Percentiles rank a stretch among this genome's conserved stretches.
These are phyloP conservation scores for Medicago ruthenica DNA, from an alignment of 306 rosid genomes.

Conservation along the genomic window DNA sequence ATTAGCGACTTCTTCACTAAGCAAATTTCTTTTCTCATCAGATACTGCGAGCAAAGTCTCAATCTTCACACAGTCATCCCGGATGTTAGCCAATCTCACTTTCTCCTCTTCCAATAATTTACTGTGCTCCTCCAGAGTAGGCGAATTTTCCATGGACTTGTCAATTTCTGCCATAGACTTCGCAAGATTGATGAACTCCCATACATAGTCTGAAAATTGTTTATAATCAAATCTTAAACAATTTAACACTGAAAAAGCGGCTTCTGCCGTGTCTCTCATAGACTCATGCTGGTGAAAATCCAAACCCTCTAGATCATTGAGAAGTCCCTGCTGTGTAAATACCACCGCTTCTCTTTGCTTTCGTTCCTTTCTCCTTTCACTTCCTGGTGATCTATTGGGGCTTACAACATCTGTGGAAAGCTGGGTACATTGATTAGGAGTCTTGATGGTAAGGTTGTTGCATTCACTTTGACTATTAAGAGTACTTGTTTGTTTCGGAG, in stretches of 20 bases:
- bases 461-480: not conserved
- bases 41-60: constrained; percentile 31
- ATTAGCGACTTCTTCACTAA: constrained; percentile 37
- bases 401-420: not conserved
- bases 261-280: constrained; percentile 45
- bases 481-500: constrained; percentile 28
- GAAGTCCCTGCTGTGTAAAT: constrained; percentile 22
- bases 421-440: not conserved
- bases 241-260: constrained; percentile 14
- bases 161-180: constrained; percentile 31
- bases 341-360: constrained; percentile 4
- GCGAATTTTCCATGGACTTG: constrained; percentile 29
- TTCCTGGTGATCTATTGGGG: constrained; percentile 4
- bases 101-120: constrained; percentile 37
- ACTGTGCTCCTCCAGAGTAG: constrained; percentile 32
- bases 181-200: constrained; percentile 37
- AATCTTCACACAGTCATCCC: constrained; percentile 12
- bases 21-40: constrained; percentile 8
- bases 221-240: constrained; percentile 15
- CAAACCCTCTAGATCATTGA: constrained; percentile 31
- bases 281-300: constrained; percentile 36
- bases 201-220: constrained; percentile 42
- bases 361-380: constrained; percentile 19
- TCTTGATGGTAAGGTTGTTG: constrained; percentile 25
- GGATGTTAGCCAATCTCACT: constrained; percentile 29